A percentile compares a stretch with the other conserved stretches of the same genome.
phyloP scores from a whole-genome alignment of 1,284 basidiomycete species.

The Microbotryum lychnidis-dioicae region DNA sequence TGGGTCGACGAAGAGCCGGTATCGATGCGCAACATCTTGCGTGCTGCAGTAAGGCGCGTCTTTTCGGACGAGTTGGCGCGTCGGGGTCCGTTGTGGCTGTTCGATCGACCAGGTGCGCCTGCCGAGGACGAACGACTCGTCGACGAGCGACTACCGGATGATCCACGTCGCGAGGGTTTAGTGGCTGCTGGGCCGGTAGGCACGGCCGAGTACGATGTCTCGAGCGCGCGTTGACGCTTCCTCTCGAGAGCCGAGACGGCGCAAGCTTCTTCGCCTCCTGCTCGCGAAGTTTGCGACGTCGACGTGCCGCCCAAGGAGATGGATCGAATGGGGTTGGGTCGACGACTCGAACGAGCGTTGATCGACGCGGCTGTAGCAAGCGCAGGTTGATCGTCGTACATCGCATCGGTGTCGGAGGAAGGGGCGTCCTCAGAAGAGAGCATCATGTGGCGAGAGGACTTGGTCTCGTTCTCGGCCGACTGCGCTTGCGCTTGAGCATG shows the following conservation, averaged over 20 bases:
- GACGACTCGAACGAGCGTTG: not conserved
- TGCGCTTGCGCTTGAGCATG: conserved; percentile 2
- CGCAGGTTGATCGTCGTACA: too few relatives aligned
- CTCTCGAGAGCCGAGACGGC: conserved; percentile 19
- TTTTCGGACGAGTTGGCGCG: not conserved
- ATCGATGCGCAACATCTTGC: not conserved
- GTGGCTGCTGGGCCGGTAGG: not conserved
- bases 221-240: conserved; percentile 17
- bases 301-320: not conserved
- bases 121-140: not conserved
- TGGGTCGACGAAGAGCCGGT: not conserved
- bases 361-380: not conserved
- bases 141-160: not conserved
- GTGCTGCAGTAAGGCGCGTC: not conserved
- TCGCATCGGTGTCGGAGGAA: too few relatives aligned
- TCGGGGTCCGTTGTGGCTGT: not conserved
- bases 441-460: not conserved
- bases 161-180: not conserved
- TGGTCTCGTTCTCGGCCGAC: not conserved
- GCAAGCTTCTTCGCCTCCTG: conserved; percentile 15
- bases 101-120: not conserved
- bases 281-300: conserved; percentile 1
- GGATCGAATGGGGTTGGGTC: conserved; percentile 2
- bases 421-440: not conserved
- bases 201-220: not conserved